Base-by-base conservation (phyloP, 2,329 filamentous ascomycete species). In the Colletotrichum viniferum region DNA sequence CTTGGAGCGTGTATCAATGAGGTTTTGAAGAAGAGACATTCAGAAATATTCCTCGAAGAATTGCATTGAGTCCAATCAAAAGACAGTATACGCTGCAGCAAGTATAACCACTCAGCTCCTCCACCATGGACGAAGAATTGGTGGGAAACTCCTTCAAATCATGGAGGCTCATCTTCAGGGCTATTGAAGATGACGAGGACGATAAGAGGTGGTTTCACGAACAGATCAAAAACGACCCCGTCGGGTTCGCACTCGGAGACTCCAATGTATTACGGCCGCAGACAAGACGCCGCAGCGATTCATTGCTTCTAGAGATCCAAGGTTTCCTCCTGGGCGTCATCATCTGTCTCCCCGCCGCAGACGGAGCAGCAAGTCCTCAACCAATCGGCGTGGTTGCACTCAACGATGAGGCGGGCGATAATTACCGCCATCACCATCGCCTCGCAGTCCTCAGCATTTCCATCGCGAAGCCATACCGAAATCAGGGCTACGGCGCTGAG, bases 401-500 rank as follows among this genome's bases (percentile, higher is more conserved):
- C 52, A 72, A 67, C 16, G n/a, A 67, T 28, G 56, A 73, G 18
- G 55, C 70, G 8, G 64, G 70, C 28, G 64, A 58, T 16, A 56
- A 56, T 5, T 38, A 73, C 32, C 38, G 64, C 36, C 56, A 43
- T 18, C 30, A 28, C 26, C 58, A 64, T 4, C 32, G 43, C 16
- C 32, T 58, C 13, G 58, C 60, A 3, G 76, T 60, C 1, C 80
- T 89, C 10, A 84, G 82, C 0, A 80, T 88, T n/a, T 78, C 80
- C 1, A 81, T 89, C 7, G 77, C 83, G 3, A 77, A 80, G 0
- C 9, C 71, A 0, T 83, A 84, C 67, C 85, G 87, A 69, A 80
- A 82, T 0, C 77, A 82, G 24, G 87, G 88, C 0, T 89, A 89
- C 69, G 88, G 88, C 2, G 78, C 77, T 8, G 88, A 89, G 77